Base-by-base conservation (phyloP, 768 basidiomycete genomes). In the Melanogaster broomeanus region DNA sequence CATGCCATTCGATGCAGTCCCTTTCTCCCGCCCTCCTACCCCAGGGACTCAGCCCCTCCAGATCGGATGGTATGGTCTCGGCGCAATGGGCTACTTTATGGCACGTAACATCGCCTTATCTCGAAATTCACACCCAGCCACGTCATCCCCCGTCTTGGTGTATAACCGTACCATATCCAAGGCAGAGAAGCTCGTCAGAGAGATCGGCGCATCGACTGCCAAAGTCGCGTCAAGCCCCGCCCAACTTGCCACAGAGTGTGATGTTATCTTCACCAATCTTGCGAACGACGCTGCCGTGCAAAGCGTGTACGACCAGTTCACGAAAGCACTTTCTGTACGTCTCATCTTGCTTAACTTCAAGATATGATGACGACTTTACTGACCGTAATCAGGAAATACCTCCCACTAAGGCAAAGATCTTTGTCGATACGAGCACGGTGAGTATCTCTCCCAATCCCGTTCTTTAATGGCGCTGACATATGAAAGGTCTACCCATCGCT, bases 351-450 rank as follows among this genome's bases (percentile, higher is more conserved):
- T 34, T 39, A 24, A 6, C 37, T 51, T 10, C 12, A 12, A 45
- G 33, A 43, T 47, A 42, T 30, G 13, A 21, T 28, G 18, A 22
- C 11, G 16, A 45, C 22, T 34, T n/a, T 28, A 56, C 61, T 49
- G 13, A 5, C 41, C 31, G 13, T 52, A 55, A 34, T 61, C 53
- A 83, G 73, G 62, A 61, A 59, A 58, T 61, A 19, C 74, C 77
- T 27, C 74, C 79, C 1, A 63, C 74, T 7, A 76, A 71, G 62
- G 68, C 74, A 57, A 93, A 85, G 65, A 87, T 91, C 41, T 92
- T 94, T 56, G 85, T 93, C 28, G 92, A 95, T 59, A 91, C 87
- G 12, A 85, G 84, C 70, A 95, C 92, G 3, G 89, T 90, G 48
- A 50, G 83, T 71, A n/a, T 48, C 24, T 24, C 30, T 27, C 27